phyloP scores from a whole-genome alignment of 176 grass and related monocot genomes.

The Eleusine coracana region DNA sequence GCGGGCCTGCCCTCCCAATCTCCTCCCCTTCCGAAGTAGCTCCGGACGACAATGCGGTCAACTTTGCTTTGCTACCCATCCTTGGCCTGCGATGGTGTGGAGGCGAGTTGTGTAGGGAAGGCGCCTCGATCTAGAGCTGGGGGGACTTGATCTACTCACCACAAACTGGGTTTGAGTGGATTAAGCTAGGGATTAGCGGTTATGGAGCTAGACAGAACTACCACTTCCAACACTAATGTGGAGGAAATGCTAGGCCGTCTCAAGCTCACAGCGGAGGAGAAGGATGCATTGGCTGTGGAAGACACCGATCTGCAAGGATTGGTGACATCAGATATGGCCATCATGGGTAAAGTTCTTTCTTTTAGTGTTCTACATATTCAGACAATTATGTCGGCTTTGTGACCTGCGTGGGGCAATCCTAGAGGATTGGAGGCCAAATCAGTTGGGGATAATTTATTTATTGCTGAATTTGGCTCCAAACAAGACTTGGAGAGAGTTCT shows the following conservation, averaged over 20 bases:
- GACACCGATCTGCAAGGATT: not conserved
- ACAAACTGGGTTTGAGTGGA: no score
- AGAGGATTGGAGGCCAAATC: not conserved
- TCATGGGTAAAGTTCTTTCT: slow-evolving; percentile 4
- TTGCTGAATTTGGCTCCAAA: not conserved
- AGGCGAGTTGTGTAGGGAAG: no score
- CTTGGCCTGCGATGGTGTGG: not conserved
- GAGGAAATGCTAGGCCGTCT: not conserved
- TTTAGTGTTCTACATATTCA: not conserved
- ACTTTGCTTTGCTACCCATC: not conserved
- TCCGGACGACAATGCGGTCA: not conserved
- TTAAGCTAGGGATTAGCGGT: no score
- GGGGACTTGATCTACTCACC: no score
- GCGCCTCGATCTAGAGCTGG: no score
- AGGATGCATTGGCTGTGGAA: not conserved
- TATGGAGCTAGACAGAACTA: no score
- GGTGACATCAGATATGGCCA: not conserved
- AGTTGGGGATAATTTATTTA: not conserved
- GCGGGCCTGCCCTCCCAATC: no score
- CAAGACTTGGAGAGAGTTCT: not conserved
- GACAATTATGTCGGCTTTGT: not conserved
- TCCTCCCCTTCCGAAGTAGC: not conserved
- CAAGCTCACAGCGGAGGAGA: not conserved
- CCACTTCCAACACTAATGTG: not conserved
- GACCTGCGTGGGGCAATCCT: not conserved